These are phyloP conservation scores for Dimargaris cristalligena DNA, from an alignment of 192 early-diverging fungal species.

Conservation along the genomic window DNA sequence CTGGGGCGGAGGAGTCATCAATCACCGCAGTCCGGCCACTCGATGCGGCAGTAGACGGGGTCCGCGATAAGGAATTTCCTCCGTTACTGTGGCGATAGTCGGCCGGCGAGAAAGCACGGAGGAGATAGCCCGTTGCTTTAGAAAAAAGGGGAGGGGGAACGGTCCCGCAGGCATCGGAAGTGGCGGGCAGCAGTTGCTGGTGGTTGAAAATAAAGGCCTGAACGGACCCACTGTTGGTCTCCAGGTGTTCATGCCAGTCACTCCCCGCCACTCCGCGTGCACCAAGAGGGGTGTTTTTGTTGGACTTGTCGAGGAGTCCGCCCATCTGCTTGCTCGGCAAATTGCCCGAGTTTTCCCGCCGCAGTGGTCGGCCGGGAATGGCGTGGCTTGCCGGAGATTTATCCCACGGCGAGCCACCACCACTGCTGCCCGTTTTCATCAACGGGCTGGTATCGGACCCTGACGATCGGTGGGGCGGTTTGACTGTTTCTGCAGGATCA, in stretches of 20 bases:
- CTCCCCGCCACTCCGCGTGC: neutral
- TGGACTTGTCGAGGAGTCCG: neutral
- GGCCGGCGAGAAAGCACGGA: neutral
- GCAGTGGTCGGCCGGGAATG: neutral
- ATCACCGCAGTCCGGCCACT: neutral
- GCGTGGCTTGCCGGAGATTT: neutral
- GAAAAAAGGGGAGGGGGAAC: neutral
- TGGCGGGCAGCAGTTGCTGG: conserved; percentile 1
- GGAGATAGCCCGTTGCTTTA: conserved; percentile 2
- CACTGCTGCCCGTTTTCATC: no score
- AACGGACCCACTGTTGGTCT: neutral
- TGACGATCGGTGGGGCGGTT: no score
- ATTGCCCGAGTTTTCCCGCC: neutral
- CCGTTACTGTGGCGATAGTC: neutral
- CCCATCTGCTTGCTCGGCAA: neutral
- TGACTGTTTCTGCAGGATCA: neutral
- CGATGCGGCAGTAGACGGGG: neutral
- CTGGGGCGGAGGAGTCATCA: neutral
- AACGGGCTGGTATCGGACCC: no score
- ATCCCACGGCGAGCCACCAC: no score
- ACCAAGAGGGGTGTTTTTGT: neutral
- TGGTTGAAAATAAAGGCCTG: conserved; percentile 11
- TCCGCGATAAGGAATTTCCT: neutral
- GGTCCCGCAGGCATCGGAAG: neutral
- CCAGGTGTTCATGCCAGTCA: neutral